Base-by-base conservation (phyloP, 345 rosid genomes). In the Kernera saxatilis region DNA sequence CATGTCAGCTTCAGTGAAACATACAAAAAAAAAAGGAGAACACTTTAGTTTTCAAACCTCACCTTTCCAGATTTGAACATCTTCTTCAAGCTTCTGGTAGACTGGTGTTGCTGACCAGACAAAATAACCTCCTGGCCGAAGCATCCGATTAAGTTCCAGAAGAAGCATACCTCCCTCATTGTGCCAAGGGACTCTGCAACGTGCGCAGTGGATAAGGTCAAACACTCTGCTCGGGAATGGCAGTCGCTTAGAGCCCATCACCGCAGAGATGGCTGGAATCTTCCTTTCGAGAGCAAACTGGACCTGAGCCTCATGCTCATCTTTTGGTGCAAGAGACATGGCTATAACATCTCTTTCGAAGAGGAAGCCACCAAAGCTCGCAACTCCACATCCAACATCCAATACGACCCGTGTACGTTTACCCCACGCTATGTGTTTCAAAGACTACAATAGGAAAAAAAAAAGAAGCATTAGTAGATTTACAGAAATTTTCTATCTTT, bases 41-140 rank as follows among this genome's bases (percentile, higher is more conserved):
- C 58, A 29, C 37, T 40, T 4, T 26, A 37, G 45, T 14, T 62
- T 14, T 62, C 21, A 62, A 44, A 30, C 1, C 32, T 36, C 77
- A 91, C 99, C 99, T 61, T 84, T 68, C 99, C 99, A 94, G 57
- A 91, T 94, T 75, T 79, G 76, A 5, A 80, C 82, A 78, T 94
- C 97, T 78, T 89, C 93, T 74, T 72, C 71, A 37, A 74, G 80
- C 73, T 76, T 91, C 60, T 84, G 96, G 75, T 94, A 94, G 12
- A 91, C 98, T 2, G 99, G 99, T 46, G 99, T 91, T 9, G 98
- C 97, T 27, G 99, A 91, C 98, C 99, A 94, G 10, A 88, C 85
- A 73, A 94, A 94, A 51, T 83, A 87, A 45, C 99, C 99, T 25
- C 98, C 98, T 0, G 98, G 96, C 15, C 98, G 63, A 33, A 94